Evolutionary conservation across 345 rosid genomes (phyloP).

Genomic region (Eucalyptus sp.): DNA sequence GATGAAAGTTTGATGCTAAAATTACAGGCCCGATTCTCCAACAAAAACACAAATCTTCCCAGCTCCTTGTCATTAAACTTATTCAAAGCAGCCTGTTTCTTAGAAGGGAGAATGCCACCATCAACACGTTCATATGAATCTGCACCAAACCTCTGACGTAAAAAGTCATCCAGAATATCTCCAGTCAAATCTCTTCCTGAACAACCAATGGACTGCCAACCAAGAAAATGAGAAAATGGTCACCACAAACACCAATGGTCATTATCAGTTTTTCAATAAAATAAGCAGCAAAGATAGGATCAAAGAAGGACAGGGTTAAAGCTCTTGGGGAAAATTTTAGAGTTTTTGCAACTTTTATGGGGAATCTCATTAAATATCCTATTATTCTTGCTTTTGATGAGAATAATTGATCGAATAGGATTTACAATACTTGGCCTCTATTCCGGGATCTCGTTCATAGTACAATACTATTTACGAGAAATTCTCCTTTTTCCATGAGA

Average conservation of each 20-base stretch:
- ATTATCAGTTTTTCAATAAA: neutral
- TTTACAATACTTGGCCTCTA: neutral
- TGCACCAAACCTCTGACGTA: constrained; percentile 63
- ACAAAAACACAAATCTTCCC: constrained; percentile 61
- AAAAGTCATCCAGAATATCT: constrained; percentile 78
- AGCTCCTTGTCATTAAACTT: constrained; percentile 57
- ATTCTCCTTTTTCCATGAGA: neutral
- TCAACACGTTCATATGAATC: constrained; percentile 78
- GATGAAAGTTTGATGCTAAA: constrained; percentile 58
- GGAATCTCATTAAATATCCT: neutral
- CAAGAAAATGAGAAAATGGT: neutral
- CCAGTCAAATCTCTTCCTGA: constrained; percentile 45
- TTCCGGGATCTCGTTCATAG: neutral
- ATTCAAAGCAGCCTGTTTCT: constrained; percentile 42
- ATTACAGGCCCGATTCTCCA: constrained; percentile 81
- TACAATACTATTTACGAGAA: neutral
- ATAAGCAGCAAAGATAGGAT: neutral
- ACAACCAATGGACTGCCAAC: constrained; percentile 41
- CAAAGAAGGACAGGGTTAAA: neutral
- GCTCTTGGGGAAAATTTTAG: neutral
- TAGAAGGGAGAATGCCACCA: constrained; percentile 17
- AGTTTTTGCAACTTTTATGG: neutral
- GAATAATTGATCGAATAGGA: neutral
- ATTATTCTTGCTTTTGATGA: neutral
- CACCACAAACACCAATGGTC: neutral